A percentile compares a stretch with the other conserved stretches of the same genome.
phyloP scores from a whole-genome alignment of 169 alveolate species.

The Plasmodium vinckei region DNA sequence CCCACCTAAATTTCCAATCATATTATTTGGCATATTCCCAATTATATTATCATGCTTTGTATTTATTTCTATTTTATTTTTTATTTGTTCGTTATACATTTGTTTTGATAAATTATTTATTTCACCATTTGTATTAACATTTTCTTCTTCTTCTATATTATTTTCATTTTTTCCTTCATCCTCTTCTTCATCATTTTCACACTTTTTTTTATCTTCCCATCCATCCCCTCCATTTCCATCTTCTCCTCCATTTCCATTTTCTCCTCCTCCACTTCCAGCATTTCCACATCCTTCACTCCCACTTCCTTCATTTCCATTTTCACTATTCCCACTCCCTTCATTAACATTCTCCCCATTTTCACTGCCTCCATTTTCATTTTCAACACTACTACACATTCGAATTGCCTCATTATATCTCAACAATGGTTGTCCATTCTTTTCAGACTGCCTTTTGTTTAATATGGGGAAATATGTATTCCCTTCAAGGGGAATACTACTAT shows the following conservation, averaged over 20 bases:
- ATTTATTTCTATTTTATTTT: no score
- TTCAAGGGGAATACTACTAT: no score
- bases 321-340: background rate
- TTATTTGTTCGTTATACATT: no score
- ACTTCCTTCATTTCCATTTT: background rate
- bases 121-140: background rate
- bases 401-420: no score
- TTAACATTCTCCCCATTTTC: background rate
- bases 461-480: no score
- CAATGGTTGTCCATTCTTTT: no score
- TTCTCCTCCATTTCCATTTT: background rate
- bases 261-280: background rate
- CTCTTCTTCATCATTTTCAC: background rate
- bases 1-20: no score
- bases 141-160: background rate
- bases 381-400: constrained; percentile 1
- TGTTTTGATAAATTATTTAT: background rate
- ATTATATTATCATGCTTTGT: no score
- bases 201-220: background rate
- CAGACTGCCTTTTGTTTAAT: no score
- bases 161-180: background rate
- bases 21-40: no score
- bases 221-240: background rate
- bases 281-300: background rate
- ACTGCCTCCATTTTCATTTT: background rate